These are phyloP conservation scores for Eryngium alpinum DNA, from an alignment of 140 eudicot genomes.

Conservation along the genomic window DNA sequence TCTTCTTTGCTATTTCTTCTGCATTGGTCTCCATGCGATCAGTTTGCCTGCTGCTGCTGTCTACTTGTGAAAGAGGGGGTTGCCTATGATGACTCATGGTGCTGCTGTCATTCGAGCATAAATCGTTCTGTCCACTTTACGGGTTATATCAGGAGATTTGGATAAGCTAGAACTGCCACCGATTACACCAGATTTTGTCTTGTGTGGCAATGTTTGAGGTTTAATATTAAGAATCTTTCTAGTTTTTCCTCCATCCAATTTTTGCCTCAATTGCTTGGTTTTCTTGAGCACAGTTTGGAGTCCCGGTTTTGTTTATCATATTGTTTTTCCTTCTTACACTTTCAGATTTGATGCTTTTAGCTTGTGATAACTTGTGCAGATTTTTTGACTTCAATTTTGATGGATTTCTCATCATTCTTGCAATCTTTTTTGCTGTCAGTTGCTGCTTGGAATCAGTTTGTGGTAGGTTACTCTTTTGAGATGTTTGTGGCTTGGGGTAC, in stretches of 20 bases:
- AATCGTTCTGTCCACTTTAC: conserved; percentile 77
- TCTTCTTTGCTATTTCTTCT: no score
- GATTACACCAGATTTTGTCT: conserved; percentile 46
- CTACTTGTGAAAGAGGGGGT: no score
- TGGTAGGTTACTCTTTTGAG: conserved; percentile 29
- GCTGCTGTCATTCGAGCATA: background rate
- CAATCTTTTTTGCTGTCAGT: conserved; percentile 59
- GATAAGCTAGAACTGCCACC: conserved; percentile 33
- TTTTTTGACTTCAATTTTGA: conserved; percentile 46
- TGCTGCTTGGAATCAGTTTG: conserved; percentile 39
- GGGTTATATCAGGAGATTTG: conserved; percentile 33
- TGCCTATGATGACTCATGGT: no score
- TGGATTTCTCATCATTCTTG: conserved; percentile 66
- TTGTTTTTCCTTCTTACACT: conserved; percentile 51
- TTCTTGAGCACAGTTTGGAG: conserved; percentile 62
- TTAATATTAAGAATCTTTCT: conserved; percentile 63
- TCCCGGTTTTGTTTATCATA: conserved; percentile 27
- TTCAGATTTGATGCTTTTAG: conserved; percentile 48
- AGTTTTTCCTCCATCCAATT: conserved; percentile 77
- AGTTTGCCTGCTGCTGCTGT: no score
- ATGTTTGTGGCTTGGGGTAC: conserved; percentile 53
- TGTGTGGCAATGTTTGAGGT: conserved; percentile 63
- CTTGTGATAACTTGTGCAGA: conserved; percentile 41
- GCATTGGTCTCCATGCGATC: no score
- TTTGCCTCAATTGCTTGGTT: conserved; percentile 84